A percentile compares a stretch with the other conserved stretches of the same genome.
Conservation (phyloP, 176 grass and related monocot genomes). For the Pontederia crassipes region DNA sequence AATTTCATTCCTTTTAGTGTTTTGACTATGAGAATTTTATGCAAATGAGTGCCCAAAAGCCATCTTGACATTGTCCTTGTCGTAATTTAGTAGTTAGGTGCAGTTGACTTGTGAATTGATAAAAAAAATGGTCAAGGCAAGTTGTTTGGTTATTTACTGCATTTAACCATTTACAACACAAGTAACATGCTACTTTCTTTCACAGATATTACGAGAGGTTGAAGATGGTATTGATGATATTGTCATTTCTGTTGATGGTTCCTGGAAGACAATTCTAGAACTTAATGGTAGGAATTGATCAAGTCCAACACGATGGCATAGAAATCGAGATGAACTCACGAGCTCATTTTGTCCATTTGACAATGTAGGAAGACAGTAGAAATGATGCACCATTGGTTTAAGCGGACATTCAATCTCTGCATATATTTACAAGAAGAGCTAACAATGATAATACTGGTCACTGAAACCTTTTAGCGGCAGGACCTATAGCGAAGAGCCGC, state of each 20-base stretch:
- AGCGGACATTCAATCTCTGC: background rate
- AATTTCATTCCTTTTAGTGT: conserved; percentile 36
- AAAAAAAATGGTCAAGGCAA: conserved; percentile 75
- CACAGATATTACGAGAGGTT: conserved; percentile 65
- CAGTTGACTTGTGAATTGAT: conserved; percentile 60
- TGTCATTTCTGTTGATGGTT: conserved; percentile 61
- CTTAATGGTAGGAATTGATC: conserved; percentile 41
- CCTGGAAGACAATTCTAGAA: conserved; percentile 53
- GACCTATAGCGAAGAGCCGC: no score
- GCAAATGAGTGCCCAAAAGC: conserved; percentile 82
- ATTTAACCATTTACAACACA: conserved; percentile 9
- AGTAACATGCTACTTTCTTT: conserved; percentile 12
- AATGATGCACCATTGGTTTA: conserved; percentile 26
- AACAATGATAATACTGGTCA: background rate
- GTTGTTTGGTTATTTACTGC: conserved; percentile 11
- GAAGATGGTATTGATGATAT: conserved; percentile 36
- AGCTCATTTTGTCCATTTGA: conserved; percentile 52
- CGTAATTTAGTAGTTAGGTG: conserved; percentile 60
- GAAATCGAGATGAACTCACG: conserved; percentile 22
- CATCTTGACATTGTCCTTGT: conserved; percentile 73
- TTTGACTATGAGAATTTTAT: conserved; percentile 98
- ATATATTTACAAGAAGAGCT: background rate
- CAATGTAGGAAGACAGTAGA: conserved; percentile 38
- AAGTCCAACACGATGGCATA: conserved; percentile 15
- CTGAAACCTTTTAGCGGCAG: no score